Evolutionary conservation across 257 asterid species (phyloP).

Genomic region (Salvia splendens): DNA sequence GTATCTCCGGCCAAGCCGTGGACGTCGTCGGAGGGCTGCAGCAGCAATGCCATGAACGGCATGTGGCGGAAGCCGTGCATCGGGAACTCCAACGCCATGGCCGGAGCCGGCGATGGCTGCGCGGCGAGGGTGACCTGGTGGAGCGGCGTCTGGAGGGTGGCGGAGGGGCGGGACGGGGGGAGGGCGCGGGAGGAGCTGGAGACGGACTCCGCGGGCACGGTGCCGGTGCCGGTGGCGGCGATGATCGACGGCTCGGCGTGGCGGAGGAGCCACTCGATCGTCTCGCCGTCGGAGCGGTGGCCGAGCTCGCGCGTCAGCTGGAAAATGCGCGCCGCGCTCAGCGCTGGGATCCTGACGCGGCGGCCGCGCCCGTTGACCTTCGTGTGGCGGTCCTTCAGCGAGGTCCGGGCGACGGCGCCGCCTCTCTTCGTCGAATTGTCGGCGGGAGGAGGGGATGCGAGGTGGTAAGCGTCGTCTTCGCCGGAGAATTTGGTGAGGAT

Average conservation of each 20-base stretch:
- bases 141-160: constrained; percentile 4
- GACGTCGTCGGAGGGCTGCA: constrained; percentile 43
- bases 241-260: constrained; percentile 40
- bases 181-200: constrained; percentile 33
- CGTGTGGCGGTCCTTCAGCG: constrained; percentile 30
- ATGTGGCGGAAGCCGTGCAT: constrained; percentile 35
- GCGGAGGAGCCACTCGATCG: constrained; percentile 44
- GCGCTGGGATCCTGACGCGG: constrained; percentile 35
- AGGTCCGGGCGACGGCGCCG: background rate
- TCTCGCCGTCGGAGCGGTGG: constrained; percentile 39
- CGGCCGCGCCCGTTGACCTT: constrained; percentile 44
- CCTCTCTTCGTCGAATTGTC: background rate
- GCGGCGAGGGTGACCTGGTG: background rate
- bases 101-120: constrained; percentile 8
- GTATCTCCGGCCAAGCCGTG: constrained; percentile 7
- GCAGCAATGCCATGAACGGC: constrained; percentile 56
- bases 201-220: constrained; percentile 29
- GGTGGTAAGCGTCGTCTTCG: constrained; percentile 2
- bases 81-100: constrained; percentile 35
- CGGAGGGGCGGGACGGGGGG: constrained; percentile 24
- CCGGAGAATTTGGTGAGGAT: constrained; percentile 10
- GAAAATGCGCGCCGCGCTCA: constrained; percentile 38
- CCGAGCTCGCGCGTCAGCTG: constrained; percentile 40
- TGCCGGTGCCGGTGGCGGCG: constrained; percentile 39
- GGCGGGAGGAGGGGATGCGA: background rate